Evolutionary conservation across 2,329 filamentous ascomycete species (phyloP), one percentile per base, ranked within the genome.

Genomic region (Pestalotiopsis sp.): DNA sequence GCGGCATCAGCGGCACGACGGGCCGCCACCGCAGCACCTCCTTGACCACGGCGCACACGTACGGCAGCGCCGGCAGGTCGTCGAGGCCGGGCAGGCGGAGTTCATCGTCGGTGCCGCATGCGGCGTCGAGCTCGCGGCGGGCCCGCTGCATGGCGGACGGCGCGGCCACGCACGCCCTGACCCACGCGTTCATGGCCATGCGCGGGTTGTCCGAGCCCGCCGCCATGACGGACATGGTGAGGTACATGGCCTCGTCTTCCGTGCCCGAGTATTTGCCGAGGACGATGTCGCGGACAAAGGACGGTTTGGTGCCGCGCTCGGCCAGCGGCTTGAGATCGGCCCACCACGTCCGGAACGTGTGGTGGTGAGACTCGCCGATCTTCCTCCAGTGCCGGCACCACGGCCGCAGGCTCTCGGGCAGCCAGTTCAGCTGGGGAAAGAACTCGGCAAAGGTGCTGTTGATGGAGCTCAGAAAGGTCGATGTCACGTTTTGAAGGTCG

Each of bases 11-110:
- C 9, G 57, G 57, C 11, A 59, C 57, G 9, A 27, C 20, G 14
- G 86, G 86, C 67, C 84, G 80, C 86, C 86, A 89, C 31, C 87
- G 79, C 27, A 88, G 75, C 17, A 83, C 84, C 77, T 89, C 87
- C 74, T 88, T 87, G 39, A 88, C 76, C 23, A 84, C 84, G 1
- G 85, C 86, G n/a, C 86, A 79, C 4, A 87, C 80, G 1, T 83
- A 86, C 0, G 85, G 86, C 23, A 89, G 75, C 13, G 81, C 75
- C 1, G 79, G 73, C 72, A 82, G 77, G 71, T 89, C 85, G 11
- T 80, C 75, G 56, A 84, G 79, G 17, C 73, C 80, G 0, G 86
- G 86, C 77, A 87, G 80, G 25, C 83, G 80, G 17, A 59, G 57
- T 3, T 9, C 12, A 23, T 58, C 56, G 20, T 12, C 56, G 0